Base-by-base conservation (phyloP, 2,329 filamentous ascomycete species). In the Metarhizium humberi region DNA sequence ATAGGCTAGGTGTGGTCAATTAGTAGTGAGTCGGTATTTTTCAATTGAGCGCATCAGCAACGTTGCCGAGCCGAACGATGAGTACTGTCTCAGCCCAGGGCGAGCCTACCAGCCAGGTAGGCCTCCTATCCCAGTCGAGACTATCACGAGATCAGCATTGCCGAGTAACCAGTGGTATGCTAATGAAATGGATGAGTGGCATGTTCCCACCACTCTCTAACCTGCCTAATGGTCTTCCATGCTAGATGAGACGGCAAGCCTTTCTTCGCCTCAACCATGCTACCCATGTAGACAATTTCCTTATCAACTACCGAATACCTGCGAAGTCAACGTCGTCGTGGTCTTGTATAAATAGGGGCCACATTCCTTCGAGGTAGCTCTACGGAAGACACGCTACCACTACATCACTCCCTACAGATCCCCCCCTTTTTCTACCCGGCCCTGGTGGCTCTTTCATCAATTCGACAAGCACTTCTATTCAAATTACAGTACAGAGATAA, bases 1-100 rank as follows among this genome's bases (percentile, higher is more conserved):
- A 43, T 25, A n/a, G 40, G 14, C 40, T 43, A 14, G 5, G 3
- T 18, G n/a, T 14, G 40, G 16, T 43, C 40, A 43, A n/a, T 6
- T n/a, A 18, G 40, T n/a, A 18, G 40, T 25, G 25, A 25, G 4
- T 25, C 25, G 25, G 6, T 8, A 16, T 16, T 18, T 14, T 10
- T 43, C 16, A 14, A 14, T 45, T 36, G 40, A 43, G 11, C 40
- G 14, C 42, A 32, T 49, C 20, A 53, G 55, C 57, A 58, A 58
- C 57, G 57, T 58, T 56, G 55, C 57, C 36, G 53, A 13, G 18
- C 38, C n/a, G 32, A 10, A 25, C 3, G 43, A 30, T 36, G 29
- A 46, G 42, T 29, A 25, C 13, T 11, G n/a, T 14, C n/a, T 30
- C 14, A n/a, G 10, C 25, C 30, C 32, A 53, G 38, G 13, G 43